Evolutionary conservation across 331 rosid species (phyloP).

Genomic region (Rhamnella rubrinervis): DNA sequence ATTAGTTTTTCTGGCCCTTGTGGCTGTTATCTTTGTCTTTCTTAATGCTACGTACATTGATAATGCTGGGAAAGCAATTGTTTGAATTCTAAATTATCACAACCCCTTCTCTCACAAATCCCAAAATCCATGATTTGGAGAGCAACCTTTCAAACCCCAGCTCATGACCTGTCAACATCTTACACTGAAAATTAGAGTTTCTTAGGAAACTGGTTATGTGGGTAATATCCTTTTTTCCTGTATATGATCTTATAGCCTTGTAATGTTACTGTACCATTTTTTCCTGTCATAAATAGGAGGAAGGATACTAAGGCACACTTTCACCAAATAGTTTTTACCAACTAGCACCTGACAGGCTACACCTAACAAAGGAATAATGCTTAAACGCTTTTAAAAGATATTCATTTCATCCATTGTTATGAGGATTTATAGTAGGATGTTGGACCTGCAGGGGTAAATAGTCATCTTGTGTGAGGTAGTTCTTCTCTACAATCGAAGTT

Average conservation of each 20-base stretch:
- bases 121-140: constrained; percentile 52
- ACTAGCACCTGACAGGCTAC: constrained; percentile 42
- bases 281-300: constrained; percentile 29
- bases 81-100: constrained; percentile 14
- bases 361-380: constrained; percentile 48
- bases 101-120: constrained; percentile 28
- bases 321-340: constrained; percentile 38
- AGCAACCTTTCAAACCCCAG: constrained; percentile 45
- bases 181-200: constrained; percentile 61
- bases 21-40: background rate
- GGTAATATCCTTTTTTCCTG: constrained; percentile 32
- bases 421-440: constrained; percentile 18
- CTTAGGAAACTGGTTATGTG: constrained; percentile 45
- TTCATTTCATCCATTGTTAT: constrained; percentile 30
- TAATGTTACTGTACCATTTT: constrained; percentile 33
- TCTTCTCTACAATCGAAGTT: background rate
- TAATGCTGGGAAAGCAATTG: constrained; percentile 23
- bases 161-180: constrained; percentile 49
- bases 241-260: constrained; percentile 33
- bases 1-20: background rate
- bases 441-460: constrained; percentile 32
- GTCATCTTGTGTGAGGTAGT: constrained; percentile 20
- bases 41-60: constrained; percentile 3
- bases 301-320: constrained; percentile 31
- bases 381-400: constrained; percentile 32